These are phyloP conservation scores for Plasmodium coatneyi DNA, from an alignment of 169 alveolate genomes.

Conservation along the genomic window DNA sequence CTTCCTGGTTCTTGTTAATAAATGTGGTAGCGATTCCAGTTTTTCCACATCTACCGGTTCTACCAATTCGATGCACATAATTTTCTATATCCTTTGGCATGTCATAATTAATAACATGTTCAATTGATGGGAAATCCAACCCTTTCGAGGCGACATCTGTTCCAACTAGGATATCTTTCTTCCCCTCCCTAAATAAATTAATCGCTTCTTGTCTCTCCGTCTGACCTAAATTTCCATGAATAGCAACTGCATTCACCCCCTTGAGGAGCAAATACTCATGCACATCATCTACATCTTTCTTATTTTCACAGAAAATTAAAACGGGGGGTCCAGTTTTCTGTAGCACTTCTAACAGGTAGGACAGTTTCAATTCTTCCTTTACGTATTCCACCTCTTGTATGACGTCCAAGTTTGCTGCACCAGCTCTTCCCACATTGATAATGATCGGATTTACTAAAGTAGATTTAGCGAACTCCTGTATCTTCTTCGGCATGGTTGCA, in stretches of 20 bases:
- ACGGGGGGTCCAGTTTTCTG: constrained; percentile 97
- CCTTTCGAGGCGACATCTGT: constrained; percentile 98
- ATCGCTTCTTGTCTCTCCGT: constrained; percentile 90
- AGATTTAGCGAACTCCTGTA: constrained; percentile 95
- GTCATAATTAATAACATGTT: constrained; percentile 98
- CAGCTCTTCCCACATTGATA: constrained; percentile 95
- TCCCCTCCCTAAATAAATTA: constrained; percentile 85
- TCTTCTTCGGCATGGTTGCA: constrained; percentile 98
- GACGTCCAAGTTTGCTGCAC: constrained; percentile 94
- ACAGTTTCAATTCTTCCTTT: constrained; percentile 92
- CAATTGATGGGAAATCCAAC: constrained; percentile 96
- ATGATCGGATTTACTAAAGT: constrained; percentile 93
- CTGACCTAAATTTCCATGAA: constrained; percentile 93
- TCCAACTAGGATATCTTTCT: constrained; percentile 91
- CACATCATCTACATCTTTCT: constrained; percentile 95
- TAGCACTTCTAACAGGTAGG: constrained; percentile 89
- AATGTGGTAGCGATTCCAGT: constrained; percentile 96
- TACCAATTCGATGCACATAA: constrained; percentile 98
- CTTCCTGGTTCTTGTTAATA: constrained; percentile 88
- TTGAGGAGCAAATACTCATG: constrained; percentile 92
- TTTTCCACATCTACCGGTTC: constrained; percentile 98
- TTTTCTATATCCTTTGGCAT: constrained; percentile 98
- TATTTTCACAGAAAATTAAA: constrained; percentile 94
- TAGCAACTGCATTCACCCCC: constrained; percentile 92
- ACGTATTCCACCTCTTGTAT: constrained; percentile 94